Conservation (phyloP, 208 protist genomes). For the Trypanosoma congolense region DNA sequence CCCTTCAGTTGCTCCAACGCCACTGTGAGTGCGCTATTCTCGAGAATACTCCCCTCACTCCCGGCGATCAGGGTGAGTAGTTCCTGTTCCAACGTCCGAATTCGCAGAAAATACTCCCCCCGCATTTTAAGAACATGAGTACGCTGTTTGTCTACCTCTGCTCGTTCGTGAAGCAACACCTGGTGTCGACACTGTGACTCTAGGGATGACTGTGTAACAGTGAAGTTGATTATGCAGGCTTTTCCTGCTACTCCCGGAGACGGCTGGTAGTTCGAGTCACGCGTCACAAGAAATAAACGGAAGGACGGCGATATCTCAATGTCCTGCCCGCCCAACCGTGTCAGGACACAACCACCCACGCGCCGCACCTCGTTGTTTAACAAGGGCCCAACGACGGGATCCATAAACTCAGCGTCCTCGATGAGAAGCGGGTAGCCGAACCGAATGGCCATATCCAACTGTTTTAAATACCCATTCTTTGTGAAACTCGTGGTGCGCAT, state of each 20-base stretch:
- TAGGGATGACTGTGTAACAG: conserved; percentile 95
- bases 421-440: conserved; percentile 99
- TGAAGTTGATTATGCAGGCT: conserved; percentile 99
- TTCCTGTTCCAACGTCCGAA: conserved; percentile 94
- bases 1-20: conserved; percentile 94
- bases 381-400: conserved; percentile 97
- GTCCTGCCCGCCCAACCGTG: conserved; percentile 95
- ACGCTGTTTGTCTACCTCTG: conserved; percentile 93
- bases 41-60: conserved; percentile 95
- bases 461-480: conserved; percentile 97
- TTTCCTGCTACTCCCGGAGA: conserved; percentile 93
- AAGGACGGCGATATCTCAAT: conserved; percentile 98
- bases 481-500: conserved; percentile 94
- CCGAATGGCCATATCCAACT: conserved; percentile 96
- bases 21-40: conserved; percentile 95
- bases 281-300: conserved; percentile 95
- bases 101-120: conserved; percentile 92
- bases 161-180: conserved; percentile 91
- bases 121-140: conserved; percentile 91
- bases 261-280: conserved; percentile 94
- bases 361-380: conserved; percentile 96
- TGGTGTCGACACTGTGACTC: conserved; percentile 93
- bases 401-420: conserved; percentile 98
- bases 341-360: conserved; percentile 92
- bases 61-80: conserved; percentile 93